Base-by-base conservation (phyloP, 768 basidiomycete genomes). In the Phallus indusiatus region DNA sequence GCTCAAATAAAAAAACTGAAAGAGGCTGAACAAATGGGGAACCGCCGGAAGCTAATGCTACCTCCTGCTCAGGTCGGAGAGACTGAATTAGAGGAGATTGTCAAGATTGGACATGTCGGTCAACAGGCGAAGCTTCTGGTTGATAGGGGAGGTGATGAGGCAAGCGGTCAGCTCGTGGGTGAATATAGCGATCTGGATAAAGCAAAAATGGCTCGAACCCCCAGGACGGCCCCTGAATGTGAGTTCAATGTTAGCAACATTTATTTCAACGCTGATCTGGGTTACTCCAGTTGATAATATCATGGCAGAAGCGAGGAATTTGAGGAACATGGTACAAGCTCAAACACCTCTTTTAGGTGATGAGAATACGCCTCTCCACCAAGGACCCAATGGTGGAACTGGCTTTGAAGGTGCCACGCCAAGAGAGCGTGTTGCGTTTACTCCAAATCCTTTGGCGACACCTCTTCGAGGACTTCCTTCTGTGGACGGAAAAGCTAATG, bases 1-100 rank as follows among this genome's bases (percentile, higher is more conserved):
- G 94, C 94, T 0, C 95, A 99, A 70, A 97, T 98, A 64, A 93
- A 96, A 70, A 94, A 94, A 71, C 76, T 98, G 59, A 96, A 96
- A 71, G 96, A 99, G 71, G 94, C 94, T 18, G 94, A 97, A 70
- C 93, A 90, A 55, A 94, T 98, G 59, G 89, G 92, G 22, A 81
- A 92, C 63, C 73, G 96, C 64, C 74, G 91, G 64, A 90, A 90
- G 71, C 76, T 99, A 28, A 81, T 82, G 56, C 76, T 99, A 14
- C 96, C 96, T 0, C 73, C 75, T 22, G 91, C 95, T 6, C 96
- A 99, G 66, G 96, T 99, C 16, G 90, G 92, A 9, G 96, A 99
- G 73, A 73, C 79, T 2, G 96, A 99, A 71, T 73, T 99, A 54
- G 96, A 98, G 73, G 94, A 97, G 64, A 97, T 99, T 62, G 95